Evolutionary conservation across 1,139 yeast genomes (phyloP).

Genomic region (Taiozyma sp.): DNA sequence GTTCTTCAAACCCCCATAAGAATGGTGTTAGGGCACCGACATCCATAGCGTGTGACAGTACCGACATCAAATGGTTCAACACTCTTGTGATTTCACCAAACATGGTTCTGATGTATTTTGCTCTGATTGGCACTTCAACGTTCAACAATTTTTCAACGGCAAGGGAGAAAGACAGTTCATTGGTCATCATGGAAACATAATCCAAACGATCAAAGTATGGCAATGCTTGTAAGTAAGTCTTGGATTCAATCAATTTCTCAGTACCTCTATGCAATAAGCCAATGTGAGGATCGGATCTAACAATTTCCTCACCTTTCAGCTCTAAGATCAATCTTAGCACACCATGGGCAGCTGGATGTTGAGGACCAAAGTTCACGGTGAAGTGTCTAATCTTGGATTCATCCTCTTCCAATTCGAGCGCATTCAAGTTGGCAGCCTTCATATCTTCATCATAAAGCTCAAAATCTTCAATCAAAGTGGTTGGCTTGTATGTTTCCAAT

Average conservation of each 20-base stretch:
- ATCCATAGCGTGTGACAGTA: constrained; percentile 88
- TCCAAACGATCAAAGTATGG: constrained; percentile 89
- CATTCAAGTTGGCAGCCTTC: constrained; percentile 10
- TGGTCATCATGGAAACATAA: constrained; percentile 91
- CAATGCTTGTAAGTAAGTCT: constrained; percentile 81
- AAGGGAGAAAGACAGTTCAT: constrained; percentile 79
- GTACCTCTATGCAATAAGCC: constrained; percentile 88
- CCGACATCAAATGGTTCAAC: constrained; percentile 84
- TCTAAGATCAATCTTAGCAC: constrained; percentile 83
- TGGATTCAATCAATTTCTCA: constrained; percentile 80
- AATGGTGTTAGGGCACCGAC: constrained; percentile 93
- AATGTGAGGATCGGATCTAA: constrained; percentile 85
- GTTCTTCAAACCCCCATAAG: constrained; percentile 93
- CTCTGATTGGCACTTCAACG: constrained; percentile 82
- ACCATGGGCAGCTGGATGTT: constrained; percentile 95
- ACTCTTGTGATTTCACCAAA: constrained; percentile 87
- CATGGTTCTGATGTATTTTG: constrained; percentile 78
- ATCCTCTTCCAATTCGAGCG: constrained; percentile 17
- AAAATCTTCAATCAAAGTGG: constrained; percentile 20
- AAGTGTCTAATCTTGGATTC: constrained; percentile 70
- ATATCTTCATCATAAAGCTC: constrained; percentile 16
- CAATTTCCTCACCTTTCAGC: constrained; percentile 84
- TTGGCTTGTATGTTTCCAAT: constrained; percentile 32
- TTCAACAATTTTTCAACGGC: constrained; percentile 85
- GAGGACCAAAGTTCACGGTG: constrained; percentile 89